These are phyloP conservation scores for Cladophialophora yegresii DNA, from an alignment of 2,329 filamentous ascomycete species.

Conservation along the genomic window DNA sequence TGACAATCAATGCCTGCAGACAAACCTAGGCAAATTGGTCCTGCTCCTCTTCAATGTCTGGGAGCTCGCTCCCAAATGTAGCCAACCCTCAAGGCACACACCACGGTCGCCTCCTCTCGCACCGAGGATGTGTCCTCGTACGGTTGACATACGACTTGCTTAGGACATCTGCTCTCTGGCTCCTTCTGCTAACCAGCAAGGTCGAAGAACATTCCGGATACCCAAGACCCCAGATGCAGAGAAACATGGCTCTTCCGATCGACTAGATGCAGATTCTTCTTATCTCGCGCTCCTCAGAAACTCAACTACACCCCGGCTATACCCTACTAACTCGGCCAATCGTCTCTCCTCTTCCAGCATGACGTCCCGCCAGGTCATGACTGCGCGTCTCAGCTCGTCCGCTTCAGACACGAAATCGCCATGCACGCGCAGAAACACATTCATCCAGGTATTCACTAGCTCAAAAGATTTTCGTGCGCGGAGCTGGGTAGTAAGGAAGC, in stretches of 20 bases:
- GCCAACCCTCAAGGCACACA: background rate
- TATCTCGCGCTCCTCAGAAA: conserved; percentile 67
- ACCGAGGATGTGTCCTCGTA: background rate
- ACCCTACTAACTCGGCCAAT: conserved; percentile 76
- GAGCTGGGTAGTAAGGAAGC: conserved; percentile 73
- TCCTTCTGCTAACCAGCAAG: background rate
- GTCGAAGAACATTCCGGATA: background rate
- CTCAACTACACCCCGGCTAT: conserved; percentile 80
- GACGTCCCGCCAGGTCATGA: conserved; percentile 70
- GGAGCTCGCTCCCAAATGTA: too few relatives aligned
- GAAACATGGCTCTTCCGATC: background rate
- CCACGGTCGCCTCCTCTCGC: background rate
- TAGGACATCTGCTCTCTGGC: background rate
- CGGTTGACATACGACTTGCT: background rate
- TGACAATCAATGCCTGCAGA: background rate
- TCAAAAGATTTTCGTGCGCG: conserved; percentile 76
- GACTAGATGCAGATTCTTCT: background rate
- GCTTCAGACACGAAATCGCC: conserved; percentile 55
- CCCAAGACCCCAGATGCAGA: background rate
- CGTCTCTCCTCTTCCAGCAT: conserved; percentile 71
- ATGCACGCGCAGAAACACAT: conserved; percentile 83
- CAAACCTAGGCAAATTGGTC: background rate
- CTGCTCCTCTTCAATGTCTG: background rate
- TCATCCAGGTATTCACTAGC: conserved; percentile 95
- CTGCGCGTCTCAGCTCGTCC: conserved; percentile 49